phyloP scores from a whole-genome alignment of 2,329 filamentous ascomycete species.

The Myotisia sp. region DNA sequence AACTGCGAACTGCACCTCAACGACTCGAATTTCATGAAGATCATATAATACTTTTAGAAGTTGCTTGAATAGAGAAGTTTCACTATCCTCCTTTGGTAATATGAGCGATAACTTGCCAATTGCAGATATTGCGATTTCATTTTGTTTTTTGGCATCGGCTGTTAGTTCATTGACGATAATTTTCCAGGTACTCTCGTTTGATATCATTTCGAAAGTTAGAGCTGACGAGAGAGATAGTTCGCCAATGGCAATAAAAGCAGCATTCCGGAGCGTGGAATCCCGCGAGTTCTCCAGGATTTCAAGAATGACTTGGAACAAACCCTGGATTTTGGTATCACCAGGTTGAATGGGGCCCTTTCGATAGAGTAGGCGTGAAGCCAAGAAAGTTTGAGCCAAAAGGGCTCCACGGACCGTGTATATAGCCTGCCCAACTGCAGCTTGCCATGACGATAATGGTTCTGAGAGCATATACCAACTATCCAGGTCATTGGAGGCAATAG shows the following conservation, averaged over 20 bases:
- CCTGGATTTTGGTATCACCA: conserved; percentile 26
- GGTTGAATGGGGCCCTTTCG: conserved; percentile 26
- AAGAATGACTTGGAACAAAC: conserved; percentile 33
- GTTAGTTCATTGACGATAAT: conserved; percentile 49
- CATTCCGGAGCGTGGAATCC: conserved; percentile 44
- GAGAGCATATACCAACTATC: not conserved
- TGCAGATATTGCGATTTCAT: conserved; percentile 66
- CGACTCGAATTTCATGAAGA: conserved; percentile 69
- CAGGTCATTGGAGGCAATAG: conserved; percentile 17
- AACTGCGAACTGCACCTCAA: conserved; percentile 78
- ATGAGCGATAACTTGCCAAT: conserved; percentile 60
- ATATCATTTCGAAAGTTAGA: conserved; percentile 25
- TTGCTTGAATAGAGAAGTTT: conserved; percentile 24
- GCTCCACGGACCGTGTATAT: conserved; percentile 47
- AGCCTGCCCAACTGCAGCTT: conserved; percentile 45
- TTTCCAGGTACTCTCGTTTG: conserved; percentile 22
- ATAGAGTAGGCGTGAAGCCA: conserved; percentile 43
- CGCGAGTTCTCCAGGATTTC: conserved; percentile 40
- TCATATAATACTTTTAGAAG: conserved; percentile 57
- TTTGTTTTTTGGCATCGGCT: conserved; percentile 59
- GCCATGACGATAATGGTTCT: conserved; percentile 32
- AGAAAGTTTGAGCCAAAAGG: conserved; percentile 44
- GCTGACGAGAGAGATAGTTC: conserved; percentile 48
- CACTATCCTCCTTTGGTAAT: conserved; percentile 23
- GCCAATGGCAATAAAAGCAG: conserved; percentile 43